phyloP scores from a whole-genome alignment of 2,329 filamentous ascomycete genomes.

The Nannizziopsis arthrosporioides region DNA sequence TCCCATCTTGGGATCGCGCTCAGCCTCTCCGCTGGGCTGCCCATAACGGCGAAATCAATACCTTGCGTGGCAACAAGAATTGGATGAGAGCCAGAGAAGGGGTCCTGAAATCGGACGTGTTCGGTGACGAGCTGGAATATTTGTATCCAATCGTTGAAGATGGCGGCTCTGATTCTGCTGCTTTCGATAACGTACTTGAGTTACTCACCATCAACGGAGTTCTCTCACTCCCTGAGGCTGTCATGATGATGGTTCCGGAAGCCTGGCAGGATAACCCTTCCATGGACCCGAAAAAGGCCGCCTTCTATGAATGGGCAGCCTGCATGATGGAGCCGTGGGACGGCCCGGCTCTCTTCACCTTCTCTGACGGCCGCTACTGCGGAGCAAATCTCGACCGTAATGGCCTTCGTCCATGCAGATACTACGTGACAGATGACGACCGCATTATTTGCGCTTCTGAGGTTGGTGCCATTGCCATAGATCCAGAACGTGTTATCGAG shows the following conservation, averaged over 20 bases:
- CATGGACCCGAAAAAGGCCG: slow-evolving; percentile 91
- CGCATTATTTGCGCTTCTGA: slow-evolving; percentile 95
- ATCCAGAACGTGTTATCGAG: slow-evolving; percentile 78
- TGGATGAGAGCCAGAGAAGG: slow-evolving; percentile 98
- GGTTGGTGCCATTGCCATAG: slow-evolving; percentile 83
- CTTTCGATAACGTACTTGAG: slow-evolving; percentile 94
- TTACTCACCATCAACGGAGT: slow-evolving; percentile 91
- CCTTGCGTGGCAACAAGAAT: slow-evolving; percentile 94
- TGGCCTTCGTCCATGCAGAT: slow-evolving; percentile 86
- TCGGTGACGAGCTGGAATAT: slow-evolving; percentile 79
- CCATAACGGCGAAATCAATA: slow-evolving; percentile 98
- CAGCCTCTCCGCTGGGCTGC: slow-evolving; percentile 94
- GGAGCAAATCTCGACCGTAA: slow-evolving; percentile 95
- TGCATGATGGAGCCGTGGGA: slow-evolving; percentile 99
- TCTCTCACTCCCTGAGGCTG: slow-evolving; percentile 83
- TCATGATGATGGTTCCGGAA: slow-evolving; percentile 98
- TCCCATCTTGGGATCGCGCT: slow-evolving; percentile 95
- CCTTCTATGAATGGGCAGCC: slow-evolving; percentile 97
- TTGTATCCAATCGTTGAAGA: slow-evolving; percentile 94
- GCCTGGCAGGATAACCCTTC: slow-evolving; percentile 89
- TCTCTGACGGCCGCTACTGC: slow-evolving; percentile 91
- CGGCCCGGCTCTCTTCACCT: slow-evolving; percentile 90
- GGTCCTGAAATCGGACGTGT: slow-evolving; percentile 83
- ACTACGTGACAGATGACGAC: slow-evolving; percentile 93
- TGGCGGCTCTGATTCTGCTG: slow-evolving; percentile 89